Base-by-base conservation (phyloP, 257 asterid species). In the Nicotiana attenuata region DNA sequence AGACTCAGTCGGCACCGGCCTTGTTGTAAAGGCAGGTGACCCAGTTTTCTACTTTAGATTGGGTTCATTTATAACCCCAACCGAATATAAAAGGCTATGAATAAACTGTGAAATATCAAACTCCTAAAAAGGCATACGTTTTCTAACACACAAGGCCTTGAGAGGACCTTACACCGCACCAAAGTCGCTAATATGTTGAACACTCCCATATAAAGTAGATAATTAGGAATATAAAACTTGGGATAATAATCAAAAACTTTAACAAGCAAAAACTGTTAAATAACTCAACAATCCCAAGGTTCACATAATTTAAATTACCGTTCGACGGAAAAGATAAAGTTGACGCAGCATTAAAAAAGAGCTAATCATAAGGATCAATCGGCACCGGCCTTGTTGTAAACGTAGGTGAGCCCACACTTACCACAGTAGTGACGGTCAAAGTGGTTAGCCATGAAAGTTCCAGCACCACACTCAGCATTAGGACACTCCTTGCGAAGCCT, bases 401-500 rank as follows among this genome's bases (percentile, higher is more conserved):
- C 93, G 65, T 91, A 91, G 20, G 95, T 91, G 20, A 91, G 82
- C 4, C 96, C 96, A 80, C 96, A 91, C 91, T 91, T 91, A 84
- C 93, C 96, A 28, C 96, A 91, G 82, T 91, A 91, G 82, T 91
- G 96, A 76, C 94, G 88, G 78, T 91, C 96, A 10, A 91, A 91
- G 83, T 91, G 96, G 33, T 87, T 91, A 0, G 96, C 96, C 96
- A 91, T 91, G 59, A 91, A 91, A 14, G 93, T 91, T 13, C 95
- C 95, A 0, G 93, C 92, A 11, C 95, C 93, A 20, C 95, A 91
- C 85, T 91, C 93, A 0, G 91, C 89, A n/a, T 89, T 91, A 10
- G 95, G 95, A 29, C 96, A 91, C 92, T 91, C 96, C 79, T 91
- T 91, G 82, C 96, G 86, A 81, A 91, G 87, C 96, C 93, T 89